Evolutionary conservation across 2,329 filamentous ascomycete genomes (phyloP).

Genomic region (Fusarium tjaetaba): DNA sequence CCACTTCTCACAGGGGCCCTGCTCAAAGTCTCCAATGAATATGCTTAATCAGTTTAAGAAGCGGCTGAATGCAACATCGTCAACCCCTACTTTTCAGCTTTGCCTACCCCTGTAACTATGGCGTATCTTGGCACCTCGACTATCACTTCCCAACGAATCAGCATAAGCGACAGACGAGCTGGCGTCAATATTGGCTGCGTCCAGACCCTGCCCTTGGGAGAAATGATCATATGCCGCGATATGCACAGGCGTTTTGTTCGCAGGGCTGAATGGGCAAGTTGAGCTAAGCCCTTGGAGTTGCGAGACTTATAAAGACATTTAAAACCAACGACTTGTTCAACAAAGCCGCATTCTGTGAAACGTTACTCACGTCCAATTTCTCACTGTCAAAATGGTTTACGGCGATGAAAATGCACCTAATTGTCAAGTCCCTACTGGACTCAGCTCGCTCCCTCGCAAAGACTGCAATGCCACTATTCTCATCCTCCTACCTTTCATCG

Average conservation of each 20-base stretch:
- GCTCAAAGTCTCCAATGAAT: background rate
- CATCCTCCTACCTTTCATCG: background rate
- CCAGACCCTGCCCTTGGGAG: background rate
- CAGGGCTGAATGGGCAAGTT: background rate
- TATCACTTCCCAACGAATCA: accelerated
- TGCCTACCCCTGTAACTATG: no score
- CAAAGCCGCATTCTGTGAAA: background rate
- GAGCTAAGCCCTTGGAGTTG: background rate
- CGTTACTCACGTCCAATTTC: background rate
- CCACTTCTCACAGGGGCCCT: no score
- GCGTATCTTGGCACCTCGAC: no score
- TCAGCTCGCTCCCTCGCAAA: background rate
- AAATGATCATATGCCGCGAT: background rate
- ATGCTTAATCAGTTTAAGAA: background rate
- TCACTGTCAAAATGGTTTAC: background rate
- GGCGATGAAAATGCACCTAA: background rate
- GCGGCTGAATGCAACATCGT: background rate
- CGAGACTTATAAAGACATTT: background rate
- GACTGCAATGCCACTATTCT: background rate
- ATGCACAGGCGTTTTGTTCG: background rate
- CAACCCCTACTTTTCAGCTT: background rate
- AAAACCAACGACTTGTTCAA: background rate
- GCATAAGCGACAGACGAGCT: background rate
- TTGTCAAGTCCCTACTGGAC: background rate
- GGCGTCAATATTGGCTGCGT: background rate